These are phyloP conservation scores for Lodderomyces jiufengensis DNA, from an alignment of 1,139 yeast species.

Conservation along the genomic window DNA sequence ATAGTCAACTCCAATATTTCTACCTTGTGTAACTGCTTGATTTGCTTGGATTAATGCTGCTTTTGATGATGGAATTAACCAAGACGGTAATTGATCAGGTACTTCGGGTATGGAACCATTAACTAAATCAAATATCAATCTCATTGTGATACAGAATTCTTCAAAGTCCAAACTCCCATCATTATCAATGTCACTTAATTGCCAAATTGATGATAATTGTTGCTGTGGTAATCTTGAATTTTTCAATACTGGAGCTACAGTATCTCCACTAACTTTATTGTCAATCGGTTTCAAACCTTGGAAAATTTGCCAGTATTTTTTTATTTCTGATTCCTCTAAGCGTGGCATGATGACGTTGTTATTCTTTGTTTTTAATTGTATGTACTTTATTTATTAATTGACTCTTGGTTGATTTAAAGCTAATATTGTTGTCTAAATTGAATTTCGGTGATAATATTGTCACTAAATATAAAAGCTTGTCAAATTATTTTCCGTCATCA, in stretches of 20 bases:
- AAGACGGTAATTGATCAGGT: conserved; percentile 75
- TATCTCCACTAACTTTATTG: conserved; percentile 78
- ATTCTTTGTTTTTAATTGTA: neutral
- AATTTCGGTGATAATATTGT: too few relatives aligned
- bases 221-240: conserved; percentile 80
- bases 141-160: conserved; percentile 96
- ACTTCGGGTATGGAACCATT: conserved; percentile 64
- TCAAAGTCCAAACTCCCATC: conserved; percentile 94
- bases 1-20: conserved; percentile 26
- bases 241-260: conserved; percentile 81
- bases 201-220: conserved; percentile 83
- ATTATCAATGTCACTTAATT: conserved; percentile 84
- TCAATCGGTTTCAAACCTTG: conserved; percentile 78
- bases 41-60: conserved; percentile 81
- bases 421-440: too few relatives aligned
- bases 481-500: too few relatives aligned
- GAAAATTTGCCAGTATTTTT: conserved; percentile 96
- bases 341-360: conserved; percentile 34
- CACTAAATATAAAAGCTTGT: too few relatives aligned
- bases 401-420: too few relatives aligned
- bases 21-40: conserved; percentile 49
- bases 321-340: conserved; percentile 90
- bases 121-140: conserved; percentile 85
- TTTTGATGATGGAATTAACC: conserved; percentile 91
- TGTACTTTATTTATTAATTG: too few relatives aligned